Base-by-base conservation (phyloP, 345 rosid genomes). In the Populus ilicifolia region DNA sequence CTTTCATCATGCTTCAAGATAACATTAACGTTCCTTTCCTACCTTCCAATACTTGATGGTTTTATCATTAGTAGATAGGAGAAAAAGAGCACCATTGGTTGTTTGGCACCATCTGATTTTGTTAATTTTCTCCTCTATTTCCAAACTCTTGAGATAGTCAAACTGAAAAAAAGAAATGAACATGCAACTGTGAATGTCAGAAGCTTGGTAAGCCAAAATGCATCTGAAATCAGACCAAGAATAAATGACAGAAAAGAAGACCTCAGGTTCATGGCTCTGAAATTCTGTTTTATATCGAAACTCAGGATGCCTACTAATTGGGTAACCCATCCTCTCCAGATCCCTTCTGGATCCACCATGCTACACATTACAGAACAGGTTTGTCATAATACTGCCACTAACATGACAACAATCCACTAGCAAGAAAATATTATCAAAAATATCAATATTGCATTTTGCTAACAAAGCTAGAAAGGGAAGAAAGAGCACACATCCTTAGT, bases 221-320 rank as follows among this genome's bases (percentile, higher is more conserved):
- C 18, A 83, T 68, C 41, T 67, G 62, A 72, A 81, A 80, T 29
- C n/a, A 36, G 17, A 65, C 25, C 67, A 67, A 29, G 78, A 71
- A 46, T 29, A 82, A 33, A 66, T 21, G 27, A 18, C 5, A 48
- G 39, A 75, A 72, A 78, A 36, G 50, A 68, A 76, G 82, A 96
- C 99, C 98, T 96, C 99, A 63, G 99, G 99, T 74, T 96, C 99
- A 81, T 94, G 99, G 91, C 99, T 96, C 90, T 96, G 99, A 84
- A 96, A 96, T 79, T 96, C 99, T 63, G 98, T 94, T 86, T 94
- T 96, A 85, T 96, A 96, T 48, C 99, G 97, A 82, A 94, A 96
- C 82, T 96, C 99, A 54, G 98, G 98, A 84, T 94, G 99, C 90
- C 91, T 91, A 81, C 69, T 82, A 25, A 88, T 78, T 66, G 95